Evolutionary conservation across 805 yeast genomes (phyloP), one percentile per base, ranked within the genome.

Genomic region (Metschnikowia amazonensis): DNA sequence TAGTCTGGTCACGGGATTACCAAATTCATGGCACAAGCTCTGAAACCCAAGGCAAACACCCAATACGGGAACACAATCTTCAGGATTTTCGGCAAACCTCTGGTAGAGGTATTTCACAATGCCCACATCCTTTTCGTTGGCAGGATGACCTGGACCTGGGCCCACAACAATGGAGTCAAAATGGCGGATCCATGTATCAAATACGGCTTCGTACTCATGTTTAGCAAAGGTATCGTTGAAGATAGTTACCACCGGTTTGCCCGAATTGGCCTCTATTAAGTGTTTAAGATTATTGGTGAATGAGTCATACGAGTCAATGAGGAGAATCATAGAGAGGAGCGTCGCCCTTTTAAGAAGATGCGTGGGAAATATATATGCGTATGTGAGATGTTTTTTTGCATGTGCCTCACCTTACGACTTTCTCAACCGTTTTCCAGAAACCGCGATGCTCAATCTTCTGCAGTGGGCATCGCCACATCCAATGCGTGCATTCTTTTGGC

Each of bases 91-190:
- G 3, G 52, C 48, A 35, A 53, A 60, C 5, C 60, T 56, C 27
- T 66, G 56, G 21, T 50, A 65, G 46, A 76, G 78, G 84, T 52
- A 90, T 48, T 81, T 77, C 13, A 90, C 79, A 9, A 89, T 74
- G 0, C 96, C 97, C 24, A 84, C 79, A 57, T 90, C 97, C 1
- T 59, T 53, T 30, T 3, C 75, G 58, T 55, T 69, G 1, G 66
- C 63, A 0, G 99, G 99, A 55, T 86, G 80, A 0, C 99, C 99
- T 0, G 99, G 99, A 0, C 99, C 99, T 0, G 99, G 99, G 0
- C 99, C 99, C 7, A 94, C 74, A 0, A 94, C 80, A 2, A 94
- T 72, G 28, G 89, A 89, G 47, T 86, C 88, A 53, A 88, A 81
- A 6, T 69, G 58, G 0, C 73, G 69, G 16, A 87, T 58, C 47